A percentile compares a stretch with the other conserved stretches of the same genome.
These are phyloP conservation scores for Fusarium globosum DNA, from an alignment of 2,329 filamentous ascomycete genomes.

Conservation along the genomic window DNA sequence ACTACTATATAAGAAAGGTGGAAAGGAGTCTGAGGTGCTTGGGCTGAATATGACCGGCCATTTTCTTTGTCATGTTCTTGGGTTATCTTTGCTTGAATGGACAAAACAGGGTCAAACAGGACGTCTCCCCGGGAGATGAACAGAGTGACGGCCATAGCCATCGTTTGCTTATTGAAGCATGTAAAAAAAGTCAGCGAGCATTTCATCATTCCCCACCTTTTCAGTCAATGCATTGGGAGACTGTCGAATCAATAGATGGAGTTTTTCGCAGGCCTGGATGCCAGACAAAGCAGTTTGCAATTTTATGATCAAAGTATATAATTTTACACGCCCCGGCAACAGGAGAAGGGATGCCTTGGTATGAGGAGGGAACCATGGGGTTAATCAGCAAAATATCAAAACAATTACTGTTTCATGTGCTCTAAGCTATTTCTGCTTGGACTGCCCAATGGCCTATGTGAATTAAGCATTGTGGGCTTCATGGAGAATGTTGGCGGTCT, in stretches of 20 bases:
- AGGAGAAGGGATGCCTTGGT: conserved; percentile 17
- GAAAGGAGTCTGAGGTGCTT: conserved; percentile 44
- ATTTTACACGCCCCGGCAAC: conserved; percentile 22
- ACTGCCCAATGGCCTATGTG: not conserved
- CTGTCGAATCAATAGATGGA: conserved; percentile 29
- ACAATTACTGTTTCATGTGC: conserved; percentile 12
- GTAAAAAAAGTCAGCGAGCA: conserved; percentile 42
- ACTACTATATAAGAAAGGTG: conserved; percentile 42
- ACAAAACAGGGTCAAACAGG: conserved; percentile 37
- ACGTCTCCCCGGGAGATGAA: conserved; percentile 21
- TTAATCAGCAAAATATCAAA: conserved; percentile 35
- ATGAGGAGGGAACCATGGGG: conserved; percentile 8
- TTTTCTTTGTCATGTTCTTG: conserved; percentile 35
- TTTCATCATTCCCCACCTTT: conserved; percentile 26
- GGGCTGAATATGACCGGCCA: conserved; percentile 40
- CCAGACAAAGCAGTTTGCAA: conserved; percentile 36
- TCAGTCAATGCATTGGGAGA: conserved; percentile 26
- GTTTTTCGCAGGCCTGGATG: conserved; percentile 37
- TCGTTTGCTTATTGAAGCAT: conserved; percentile 37
- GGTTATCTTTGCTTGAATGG: conserved; percentile 25
- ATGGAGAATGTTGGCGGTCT: conserved; percentile 16
- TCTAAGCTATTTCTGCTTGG: not conserved
- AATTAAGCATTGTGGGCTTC: not conserved
- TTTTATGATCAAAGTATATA: conserved; percentile 44
- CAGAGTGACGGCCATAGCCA: conserved; percentile 13